Evolutionary conservation across 805 yeast genomes (phyloP), one percentile per base, ranked within the genome.

Genomic region (Pichia cephalocereana): DNA sequence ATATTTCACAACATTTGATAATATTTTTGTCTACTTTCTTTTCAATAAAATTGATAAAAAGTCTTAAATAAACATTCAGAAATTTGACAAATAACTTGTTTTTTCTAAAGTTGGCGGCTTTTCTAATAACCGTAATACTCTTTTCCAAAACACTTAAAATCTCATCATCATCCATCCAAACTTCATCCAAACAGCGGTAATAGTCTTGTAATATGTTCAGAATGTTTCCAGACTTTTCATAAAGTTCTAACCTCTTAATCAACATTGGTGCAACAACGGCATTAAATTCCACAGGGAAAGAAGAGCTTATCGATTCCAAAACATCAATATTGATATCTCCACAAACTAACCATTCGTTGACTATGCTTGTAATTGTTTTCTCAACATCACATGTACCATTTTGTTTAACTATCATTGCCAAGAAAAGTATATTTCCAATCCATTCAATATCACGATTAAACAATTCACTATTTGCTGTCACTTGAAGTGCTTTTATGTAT

Each of bases 191-290:
- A 14, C 9, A 34, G 2, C 2, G n/a, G 12, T 14, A 47, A 19
- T 37, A 30, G 1, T 37, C n/a, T 30, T 14, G 17, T 2, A 34
- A 34, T 7, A 34, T 34, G 12, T 34, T 9, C 9, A 15, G 4
- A 12, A 34, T 5, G 2, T 34, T 34, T 34, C 12, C 37, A 4
- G 37, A 7, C 6, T 34, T 34, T 34, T 34, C 8, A 34, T 10
- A 10, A 2, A 8, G 10, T 12, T 4, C 37, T 15, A 34, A 15
- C 2, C 6, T 15, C 1, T 34, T 15, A 7, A 15, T 7, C 0
- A 68, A 55, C 4, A 54, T 49, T 23, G 67, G 70, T 42, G 64
- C 54, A 11, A 70, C 45, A 6, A 54, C 39, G 4, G 43, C 8
- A 9, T 55, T 45, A 19, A 58, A 54, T n/a, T 54, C 48, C 11